A percentile compares a stretch with the other conserved stretches of the same genome.
Conservation (phyloP, 495 filamentous ascomycete genomes). For the Podospora pseudopauciseta region DNA sequence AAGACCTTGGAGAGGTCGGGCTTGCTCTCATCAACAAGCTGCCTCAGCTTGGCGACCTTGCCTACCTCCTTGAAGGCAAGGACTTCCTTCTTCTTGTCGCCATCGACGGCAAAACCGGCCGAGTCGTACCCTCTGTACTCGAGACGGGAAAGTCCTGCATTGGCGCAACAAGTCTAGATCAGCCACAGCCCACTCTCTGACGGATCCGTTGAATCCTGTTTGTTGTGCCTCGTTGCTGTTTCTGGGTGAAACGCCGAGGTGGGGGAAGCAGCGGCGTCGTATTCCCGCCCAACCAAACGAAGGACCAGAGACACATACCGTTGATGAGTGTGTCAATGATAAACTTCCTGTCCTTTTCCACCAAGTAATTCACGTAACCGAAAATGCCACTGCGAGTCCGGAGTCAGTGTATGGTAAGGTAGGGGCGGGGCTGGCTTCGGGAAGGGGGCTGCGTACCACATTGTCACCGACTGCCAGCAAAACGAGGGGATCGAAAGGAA, state of each 20-base stretch:
- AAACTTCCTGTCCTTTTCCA: slow-evolving; percentile 94
- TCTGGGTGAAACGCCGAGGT: slow-evolving; percentile 7
- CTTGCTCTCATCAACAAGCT: slow-evolving; percentile 79
- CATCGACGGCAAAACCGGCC: slow-evolving; percentile 91
- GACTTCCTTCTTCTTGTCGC: slow-evolving; percentile 97
- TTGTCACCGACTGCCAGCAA: slow-evolving; percentile 32
- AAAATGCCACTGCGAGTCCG: slow-evolving; percentile 78
- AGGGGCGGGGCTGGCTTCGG: background rate
- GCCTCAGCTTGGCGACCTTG: slow-evolving; percentile 94
- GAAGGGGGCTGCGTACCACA: slow-evolving; percentile 31
- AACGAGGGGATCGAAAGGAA: slow-evolving; percentile 19
- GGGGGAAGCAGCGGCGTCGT: slow-evolving; percentile 18
- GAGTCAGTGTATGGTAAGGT: background rate
- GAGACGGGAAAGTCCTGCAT: slow-evolving; percentile 69
- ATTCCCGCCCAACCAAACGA: slow-evolving; percentile 1
- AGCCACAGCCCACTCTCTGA: slow-evolving; percentile 9
- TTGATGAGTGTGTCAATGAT: slow-evolving; percentile 95
- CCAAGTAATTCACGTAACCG: slow-evolving; percentile 89
- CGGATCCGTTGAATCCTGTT: background rate
- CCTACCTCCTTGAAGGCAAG: slow-evolving; percentile 98
- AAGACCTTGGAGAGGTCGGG: slow-evolving; percentile 87
- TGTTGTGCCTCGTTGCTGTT: background rate
- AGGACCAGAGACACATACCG: slow-evolving; percentile 51
- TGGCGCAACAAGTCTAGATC: slow-evolving; percentile 21
- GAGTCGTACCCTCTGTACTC: slow-evolving; percentile 98